Conservation (phyloP, 108 stramenopile genomes). For the Nitzschia inconspicua region DNA sequence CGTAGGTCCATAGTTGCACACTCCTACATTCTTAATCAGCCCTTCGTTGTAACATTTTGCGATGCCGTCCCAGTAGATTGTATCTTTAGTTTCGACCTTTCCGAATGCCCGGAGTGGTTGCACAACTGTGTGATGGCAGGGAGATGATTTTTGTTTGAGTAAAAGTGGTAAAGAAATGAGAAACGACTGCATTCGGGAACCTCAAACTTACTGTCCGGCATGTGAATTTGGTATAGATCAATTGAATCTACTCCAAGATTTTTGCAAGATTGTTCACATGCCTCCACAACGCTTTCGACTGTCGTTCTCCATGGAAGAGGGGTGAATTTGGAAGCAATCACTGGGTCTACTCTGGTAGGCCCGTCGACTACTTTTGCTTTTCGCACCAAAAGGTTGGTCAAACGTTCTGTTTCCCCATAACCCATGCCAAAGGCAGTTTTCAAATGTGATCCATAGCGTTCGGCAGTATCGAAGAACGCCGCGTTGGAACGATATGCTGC, state of each 20-base stretch:
- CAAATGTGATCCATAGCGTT: slow-evolving; percentile 54
- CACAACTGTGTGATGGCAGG: slow-evolving; percentile 30
- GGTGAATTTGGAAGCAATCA: slow-evolving; percentile 67
- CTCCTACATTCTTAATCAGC: slow-evolving; percentile 62
- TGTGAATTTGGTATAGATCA: slow-evolving; percentile 71
- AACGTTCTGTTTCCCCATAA: slow-evolving; percentile 49
- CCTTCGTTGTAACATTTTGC: slow-evolving; percentile 62
- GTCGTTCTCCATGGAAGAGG: slow-evolving; percentile 60
- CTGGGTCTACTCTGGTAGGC: slow-evolving; percentile 11
- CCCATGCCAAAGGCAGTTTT: slow-evolving; percentile 60
- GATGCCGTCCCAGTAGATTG: slow-evolving; percentile 62
- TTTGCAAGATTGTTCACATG: slow-evolving; percentile 48
- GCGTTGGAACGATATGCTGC: slow-evolving; percentile 31
- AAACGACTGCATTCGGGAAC: not conserved
- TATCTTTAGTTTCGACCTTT: slow-evolving; percentile 36
- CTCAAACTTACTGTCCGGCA: slow-evolving; percentile 53
- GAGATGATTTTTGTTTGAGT: not conserved
- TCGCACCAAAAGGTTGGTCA: slow-evolving; percentile 28
- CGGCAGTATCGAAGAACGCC: slow-evolving; percentile 65
- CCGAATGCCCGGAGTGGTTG: slow-evolving; percentile 40
- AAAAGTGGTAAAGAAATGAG: not conserved
- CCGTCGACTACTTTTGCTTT: slow-evolving; percentile 7
- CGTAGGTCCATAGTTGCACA: slow-evolving; percentile 66
- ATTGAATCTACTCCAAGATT: slow-evolving; percentile 61
- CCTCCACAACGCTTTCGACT: slow-evolving; percentile 55